These are phyloP conservation scores for Nitzschia putrida DNA, from an alignment of 108 stramenopile genomes.

Conservation along the genomic window DNA sequence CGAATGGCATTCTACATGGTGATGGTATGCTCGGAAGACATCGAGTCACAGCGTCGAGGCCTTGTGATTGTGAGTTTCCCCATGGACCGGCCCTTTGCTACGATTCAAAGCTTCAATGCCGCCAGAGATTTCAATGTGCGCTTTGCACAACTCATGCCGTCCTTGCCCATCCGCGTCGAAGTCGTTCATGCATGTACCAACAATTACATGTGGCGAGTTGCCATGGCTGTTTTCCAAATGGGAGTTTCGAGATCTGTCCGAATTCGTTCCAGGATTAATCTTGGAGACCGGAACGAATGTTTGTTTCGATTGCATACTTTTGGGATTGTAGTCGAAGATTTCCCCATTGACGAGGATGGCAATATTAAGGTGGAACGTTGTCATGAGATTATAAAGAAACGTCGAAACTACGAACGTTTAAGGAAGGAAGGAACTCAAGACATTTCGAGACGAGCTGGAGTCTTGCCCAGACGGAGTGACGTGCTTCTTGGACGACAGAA, in stretches of 20 bases:
- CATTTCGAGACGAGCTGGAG: not conserved
- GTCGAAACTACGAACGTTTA: no score
- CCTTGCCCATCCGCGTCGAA: conserved; percentile 5
- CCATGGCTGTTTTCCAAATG: conserved; percentile 1
- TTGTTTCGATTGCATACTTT: not conserved
- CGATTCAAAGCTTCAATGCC: not conserved
- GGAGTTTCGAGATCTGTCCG: not conserved
- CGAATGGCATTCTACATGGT: conserved; percentile 11
- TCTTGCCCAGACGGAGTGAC: not conserved
- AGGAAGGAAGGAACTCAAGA: no score
- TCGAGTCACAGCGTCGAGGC: conserved; percentile 25
- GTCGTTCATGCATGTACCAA: conserved; percentile 15
- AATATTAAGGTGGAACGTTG: no score
- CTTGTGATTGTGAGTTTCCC: conserved; percentile 13
- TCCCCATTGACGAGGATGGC: not conserved
- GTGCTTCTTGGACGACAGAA: conserved; percentile 24
- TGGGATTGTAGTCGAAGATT: conserved; percentile 2
- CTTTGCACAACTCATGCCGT: not conserved
- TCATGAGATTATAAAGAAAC: no score
- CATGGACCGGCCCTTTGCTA: not conserved
- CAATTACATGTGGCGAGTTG: not conserved
- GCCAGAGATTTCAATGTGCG: conserved; percentile 1
- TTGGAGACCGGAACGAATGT: conserved; percentile 13
- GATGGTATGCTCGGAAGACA: conserved; percentile 11
- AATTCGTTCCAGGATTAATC: conserved; percentile 7